Evolutionary conservation across 768 basidiomycete species (phyloP), one percentile per base, ranked within the genome.

Genomic region (Leccinum longicurvipes): DNA sequence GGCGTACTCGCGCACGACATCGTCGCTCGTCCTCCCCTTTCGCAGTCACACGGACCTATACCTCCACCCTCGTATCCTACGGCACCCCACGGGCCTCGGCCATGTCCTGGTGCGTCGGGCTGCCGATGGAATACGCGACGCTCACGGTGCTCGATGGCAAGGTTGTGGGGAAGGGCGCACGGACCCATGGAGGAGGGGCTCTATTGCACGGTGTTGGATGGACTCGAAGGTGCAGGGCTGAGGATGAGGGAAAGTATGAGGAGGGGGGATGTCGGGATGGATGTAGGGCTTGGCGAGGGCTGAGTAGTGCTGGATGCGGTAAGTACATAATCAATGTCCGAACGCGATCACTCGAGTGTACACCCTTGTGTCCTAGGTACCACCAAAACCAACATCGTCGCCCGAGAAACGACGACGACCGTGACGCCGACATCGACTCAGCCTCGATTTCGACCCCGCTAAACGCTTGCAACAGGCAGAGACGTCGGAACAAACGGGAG

Each of bases 41-140:
- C n/a, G 54, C 34, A 6, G 55, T 69, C 32, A 76, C 79, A 60
- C 77, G 84, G 60, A 78, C 83, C 31, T 80, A 92, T 61, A 85
- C 83, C 12, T 89, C 90, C 10, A 79, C 81, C 25, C 68, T 93
- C 14, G 74, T 86, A 24, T 73, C 79, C 29, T 87, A 87, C 61
- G 93, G 86, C 2, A 79, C 76, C 19, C 60, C 73, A 11, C 67
- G 65, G 2, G 81, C 79, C 3, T 87, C 89, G 0, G 93, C 94
- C 4, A 97, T 97, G 94, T 83, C 92, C n/a, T 77, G 85, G 28
- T 91, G 89, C 3, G 94, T 97, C 15, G 93, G 93, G 5, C 72
- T 94, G 45, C 94, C 93, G 0, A 83, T 95, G 7, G 94, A 89
- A 1, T 82, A 93, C 64, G 92, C 92, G 1, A 85, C 92, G 1